These are phyloP conservation scores for Trichoderma brevicompactum DNA, from an alignment of 2,329 filamentous ascomycete genomes.

Conservation along the genomic window DNA sequence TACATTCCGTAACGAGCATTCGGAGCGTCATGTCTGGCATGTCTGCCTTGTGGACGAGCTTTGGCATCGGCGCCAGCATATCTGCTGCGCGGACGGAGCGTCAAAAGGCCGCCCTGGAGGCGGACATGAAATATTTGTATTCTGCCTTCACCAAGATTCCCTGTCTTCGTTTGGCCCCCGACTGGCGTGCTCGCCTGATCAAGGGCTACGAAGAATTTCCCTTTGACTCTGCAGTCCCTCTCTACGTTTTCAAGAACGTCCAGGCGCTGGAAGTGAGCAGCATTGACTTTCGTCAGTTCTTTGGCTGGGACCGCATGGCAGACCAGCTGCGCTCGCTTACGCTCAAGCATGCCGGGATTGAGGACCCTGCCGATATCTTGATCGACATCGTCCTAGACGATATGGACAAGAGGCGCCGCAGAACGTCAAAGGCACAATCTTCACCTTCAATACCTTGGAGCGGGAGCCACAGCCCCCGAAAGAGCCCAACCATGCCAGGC, in stretches of 20 bases:
- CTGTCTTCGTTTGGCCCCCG: slow-evolving; percentile 85
- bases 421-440: slow-evolving; percentile 82
- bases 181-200: slow-evolving; percentile 88
- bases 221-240: slow-evolving; percentile 93
- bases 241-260: slow-evolving; percentile 97
- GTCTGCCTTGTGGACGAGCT: slow-evolving; percentile 88
- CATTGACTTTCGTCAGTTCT: slow-evolving; percentile 95
- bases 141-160: slow-evolving; percentile 99
- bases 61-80: slow-evolving; percentile 80
- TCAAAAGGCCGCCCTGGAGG: slow-evolving; percentile 81
- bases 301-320: slow-evolving; percentile 91
- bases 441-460: slow-evolving; percentile 77
- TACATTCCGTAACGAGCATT: slow-evolving; percentile 94
- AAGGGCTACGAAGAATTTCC: slow-evolving; percentile 96
- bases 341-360: slow-evolving; percentile 82
- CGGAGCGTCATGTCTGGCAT: slow-evolving; percentile 97
- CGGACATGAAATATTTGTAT: slow-evolving; percentile 93
- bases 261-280: slow-evolving; percentile 92
- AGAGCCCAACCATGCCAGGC: slow-evolving; percentile 67
- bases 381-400: slow-evolving; percentile 95
- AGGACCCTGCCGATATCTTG: slow-evolving; percentile 87
- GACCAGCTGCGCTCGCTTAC: slow-evolving; percentile 91
- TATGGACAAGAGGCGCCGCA: slow-evolving; percentile 86
- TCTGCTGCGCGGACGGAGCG: slow-evolving; percentile 83
- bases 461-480: slow-evolving; percentile 58